Evolutionary conservation across 257 asterid genomes (phyloP).

Genomic region (Solanum chmielewskii): DNA sequence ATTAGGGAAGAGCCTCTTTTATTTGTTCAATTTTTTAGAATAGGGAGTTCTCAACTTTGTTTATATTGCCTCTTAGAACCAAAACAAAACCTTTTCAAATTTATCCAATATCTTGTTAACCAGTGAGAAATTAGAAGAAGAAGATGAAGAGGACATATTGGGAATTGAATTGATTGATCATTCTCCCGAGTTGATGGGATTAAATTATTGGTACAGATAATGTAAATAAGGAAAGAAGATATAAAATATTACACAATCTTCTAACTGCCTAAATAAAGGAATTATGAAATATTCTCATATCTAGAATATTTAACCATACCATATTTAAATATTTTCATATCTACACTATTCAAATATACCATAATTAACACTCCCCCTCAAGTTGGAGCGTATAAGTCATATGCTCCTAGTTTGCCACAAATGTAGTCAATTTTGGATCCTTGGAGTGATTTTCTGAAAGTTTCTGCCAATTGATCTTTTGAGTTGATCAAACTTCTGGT

Average conservation of each 20-base stretch:
- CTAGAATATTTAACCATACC: neutral
- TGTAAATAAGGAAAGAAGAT: neutral
- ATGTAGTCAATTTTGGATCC: neutral
- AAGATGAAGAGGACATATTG: neutral
- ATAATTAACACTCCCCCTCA: neutral
- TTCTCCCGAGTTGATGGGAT: neutral
- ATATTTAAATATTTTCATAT: too few species aligned
- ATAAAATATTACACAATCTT: neutral
- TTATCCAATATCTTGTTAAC: neutral
- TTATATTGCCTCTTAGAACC: neutral
- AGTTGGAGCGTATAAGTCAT: neutral
- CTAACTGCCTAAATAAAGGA: neutral
- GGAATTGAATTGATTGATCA: neutral
- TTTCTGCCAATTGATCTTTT: neutral
- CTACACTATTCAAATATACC: neutral
- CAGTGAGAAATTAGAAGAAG: neutral
- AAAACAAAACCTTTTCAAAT: neutral
- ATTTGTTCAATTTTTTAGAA: neutral
- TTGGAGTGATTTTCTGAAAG: neutral
- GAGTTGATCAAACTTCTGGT: neutral
- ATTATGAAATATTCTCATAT: neutral
- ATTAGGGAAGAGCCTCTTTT: neutral
- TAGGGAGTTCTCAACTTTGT: neutral
- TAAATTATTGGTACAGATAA: neutral
- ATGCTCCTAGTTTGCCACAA: neutral